A percentile compares a stretch with the other conserved stretches of the same genome.
These are phyloP conservation scores for Leptographium galeiforme DNA, from an alignment of 2,329 filamentous ascomycete genomes.

Conservation along the genomic window DNA sequence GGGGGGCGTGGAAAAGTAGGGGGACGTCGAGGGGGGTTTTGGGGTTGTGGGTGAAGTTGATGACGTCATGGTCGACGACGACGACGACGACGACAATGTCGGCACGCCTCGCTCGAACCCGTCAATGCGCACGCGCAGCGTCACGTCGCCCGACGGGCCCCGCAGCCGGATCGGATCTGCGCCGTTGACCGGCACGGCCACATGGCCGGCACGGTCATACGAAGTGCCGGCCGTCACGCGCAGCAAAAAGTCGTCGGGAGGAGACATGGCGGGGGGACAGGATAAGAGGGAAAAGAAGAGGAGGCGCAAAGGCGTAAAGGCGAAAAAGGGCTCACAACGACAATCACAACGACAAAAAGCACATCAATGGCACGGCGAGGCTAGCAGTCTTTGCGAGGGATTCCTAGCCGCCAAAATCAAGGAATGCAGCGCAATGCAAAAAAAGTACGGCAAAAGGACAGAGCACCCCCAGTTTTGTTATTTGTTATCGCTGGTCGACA, in stretches of 20 bases:
- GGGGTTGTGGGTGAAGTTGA: too few species aligned
- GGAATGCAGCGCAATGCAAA: too few species aligned
- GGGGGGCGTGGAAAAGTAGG: slow-evolving; percentile 62
- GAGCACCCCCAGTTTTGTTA: too few species aligned
- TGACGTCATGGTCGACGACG: too few species aligned
- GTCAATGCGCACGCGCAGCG: slow-evolving; percentile 62
- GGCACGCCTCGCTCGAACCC: slow-evolving; percentile 55
- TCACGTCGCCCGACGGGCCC: slow-evolving; percentile 48
- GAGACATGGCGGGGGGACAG: background rate
- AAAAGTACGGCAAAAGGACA: too few species aligned
- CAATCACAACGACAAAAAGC: too few species aligned
- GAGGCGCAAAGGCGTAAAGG: background rate
- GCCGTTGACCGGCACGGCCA: slow-evolving; percentile 63
- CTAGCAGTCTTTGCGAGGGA: too few species aligned
- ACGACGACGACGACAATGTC: slow-evolving; percentile 29
- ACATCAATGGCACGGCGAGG: too few species aligned
- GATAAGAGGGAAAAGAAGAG: background rate
- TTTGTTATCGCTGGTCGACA: too few species aligned
- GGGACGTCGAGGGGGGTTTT: too few species aligned
- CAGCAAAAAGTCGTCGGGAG: slow-evolving; percentile 55
- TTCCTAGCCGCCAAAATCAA: too few species aligned
- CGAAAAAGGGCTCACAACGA: too few species aligned
- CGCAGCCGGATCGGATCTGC: slow-evolving; percentile 48
- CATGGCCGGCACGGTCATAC: slow-evolving; percentile 62
- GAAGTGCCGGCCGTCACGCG: slow-evolving; percentile 67